Evolutionary conservation across 2,329 filamentous ascomycete genomes (phyloP).

Genomic region (Cladosporium sp.): DNA sequence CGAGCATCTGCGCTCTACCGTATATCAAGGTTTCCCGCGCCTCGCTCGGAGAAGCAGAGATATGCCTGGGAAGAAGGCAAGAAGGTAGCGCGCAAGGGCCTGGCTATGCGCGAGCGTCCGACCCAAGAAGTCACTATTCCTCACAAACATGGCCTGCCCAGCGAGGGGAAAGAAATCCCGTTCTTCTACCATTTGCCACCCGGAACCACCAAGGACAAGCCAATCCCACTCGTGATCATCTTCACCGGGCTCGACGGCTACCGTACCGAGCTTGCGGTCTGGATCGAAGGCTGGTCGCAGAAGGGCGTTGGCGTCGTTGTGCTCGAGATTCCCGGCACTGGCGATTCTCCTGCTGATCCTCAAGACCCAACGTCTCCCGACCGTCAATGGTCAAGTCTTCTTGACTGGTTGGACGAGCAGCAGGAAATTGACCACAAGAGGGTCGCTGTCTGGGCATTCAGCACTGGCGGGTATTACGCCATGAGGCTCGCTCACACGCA

Average conservation of each 20-base stretch:
- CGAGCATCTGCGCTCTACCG: constrained; percentile 69
- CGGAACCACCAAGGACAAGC: constrained; percentile 37
- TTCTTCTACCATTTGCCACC: constrained; percentile 62
- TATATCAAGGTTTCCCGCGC: constrained; percentile 65
- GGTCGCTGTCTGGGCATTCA: constrained; percentile 54
- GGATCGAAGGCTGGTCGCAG: constrained; percentile 48
- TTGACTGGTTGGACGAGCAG: constrained; percentile 52
- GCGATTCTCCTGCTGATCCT: constrained; percentile 50
- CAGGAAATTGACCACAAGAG: constrained; percentile 45
- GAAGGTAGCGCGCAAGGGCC: constrained; percentile 55
- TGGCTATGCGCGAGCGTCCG: constrained; percentile 50
- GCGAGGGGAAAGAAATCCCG: constrained; percentile 56
- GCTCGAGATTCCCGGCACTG: constrained; percentile 56
- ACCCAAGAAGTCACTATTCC: constrained; percentile 60
- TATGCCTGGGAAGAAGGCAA: constrained; percentile 65
- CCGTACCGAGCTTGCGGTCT: constrained; percentile 52
- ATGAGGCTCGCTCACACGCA: constrained; percentile 57
- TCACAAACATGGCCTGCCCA: constrained; percentile 47
- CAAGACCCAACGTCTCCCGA: constrained; percentile 49
- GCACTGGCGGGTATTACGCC: constrained; percentile 57
- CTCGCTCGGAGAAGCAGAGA: constrained; percentile 49
- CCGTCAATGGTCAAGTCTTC: constrained; percentile 50
- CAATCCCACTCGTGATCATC: constrained; percentile 51
- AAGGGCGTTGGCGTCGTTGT: constrained; percentile 48
- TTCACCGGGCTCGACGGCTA: constrained; percentile 59